phyloP scores from a whole-genome alignment of 2,329 filamentous ascomycete species.

The Endoconidiophora polonica region DNA sequence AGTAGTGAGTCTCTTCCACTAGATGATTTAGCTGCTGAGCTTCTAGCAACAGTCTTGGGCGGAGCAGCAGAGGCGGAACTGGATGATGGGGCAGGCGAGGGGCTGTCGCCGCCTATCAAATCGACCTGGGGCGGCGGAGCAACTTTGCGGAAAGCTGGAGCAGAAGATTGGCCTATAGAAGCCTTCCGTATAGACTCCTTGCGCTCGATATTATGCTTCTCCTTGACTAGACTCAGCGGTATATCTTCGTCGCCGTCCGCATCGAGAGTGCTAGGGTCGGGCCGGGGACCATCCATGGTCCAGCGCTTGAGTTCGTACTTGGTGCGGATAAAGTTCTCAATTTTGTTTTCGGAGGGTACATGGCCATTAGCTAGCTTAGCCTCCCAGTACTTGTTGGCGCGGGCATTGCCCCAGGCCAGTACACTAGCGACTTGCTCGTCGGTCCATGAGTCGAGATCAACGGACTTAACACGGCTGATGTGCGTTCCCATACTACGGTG shows the following conservation, averaged over 20 bases:
- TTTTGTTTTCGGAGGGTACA: constrained; percentile 89
- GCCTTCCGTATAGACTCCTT: constrained; percentile 45
- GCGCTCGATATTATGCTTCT: constrained; percentile 47
- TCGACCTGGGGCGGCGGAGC: constrained; percentile 38
- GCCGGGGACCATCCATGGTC: constrained; percentile 96
- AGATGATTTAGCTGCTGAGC: constrained; percentile 51
- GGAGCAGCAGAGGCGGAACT: constrained; percentile 20
- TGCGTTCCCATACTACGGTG: constrained; percentile 98
- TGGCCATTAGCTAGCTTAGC: constrained; percentile 81
- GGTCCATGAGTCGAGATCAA: constrained; percentile 96
- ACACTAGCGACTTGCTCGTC: constrained; percentile 94
- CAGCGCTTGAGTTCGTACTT: constrained; percentile 98
- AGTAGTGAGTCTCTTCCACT: constrained; percentile 75
- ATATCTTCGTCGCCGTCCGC: constrained; percentile 66
- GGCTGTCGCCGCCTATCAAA: constrained; percentile 65
- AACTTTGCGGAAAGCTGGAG: constrained; percentile 17
- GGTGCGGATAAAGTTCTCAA: constrained; percentile 98
- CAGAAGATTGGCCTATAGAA: constrained; percentile 29
- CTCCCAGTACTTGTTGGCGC: constrained; percentile 99
- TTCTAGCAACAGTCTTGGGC: constrained; percentile 23
- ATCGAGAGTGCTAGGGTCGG: constrained; percentile 78
- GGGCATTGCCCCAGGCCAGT: constrained; percentile 84
- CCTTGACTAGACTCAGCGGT: constrained; percentile 43
- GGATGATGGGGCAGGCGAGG: constrained; percentile 34
- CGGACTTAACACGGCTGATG: constrained; percentile 94